Base-by-base conservation (phyloP, 2,329 filamentous ascomycete genomes). In the Xylaria sp. region DNA sequence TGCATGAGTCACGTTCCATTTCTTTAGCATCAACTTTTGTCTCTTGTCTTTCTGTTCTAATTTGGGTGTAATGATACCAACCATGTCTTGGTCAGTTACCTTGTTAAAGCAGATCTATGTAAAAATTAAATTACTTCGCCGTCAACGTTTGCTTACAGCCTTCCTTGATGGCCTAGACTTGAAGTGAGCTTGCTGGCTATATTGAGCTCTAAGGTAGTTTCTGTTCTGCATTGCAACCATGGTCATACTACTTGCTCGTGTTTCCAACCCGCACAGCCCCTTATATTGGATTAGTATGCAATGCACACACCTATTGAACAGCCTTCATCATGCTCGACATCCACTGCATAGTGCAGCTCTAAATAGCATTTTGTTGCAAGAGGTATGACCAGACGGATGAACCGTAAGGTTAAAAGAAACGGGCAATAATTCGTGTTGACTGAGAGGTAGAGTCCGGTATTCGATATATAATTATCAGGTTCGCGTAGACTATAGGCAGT, bases 1-100 rank as follows among this genome's bases (percentile, higher is more conserved):
- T 68, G 68, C 65, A 60, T 69, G 70, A 72, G 67, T 67, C 65
- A 70, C 67, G 57, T 63, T 57, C 31, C 38, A 49, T 47, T 14
- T 14, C 14, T 54, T 40, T 17, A 43, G 17, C 17, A 43, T 17
- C 17, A 25, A 28, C 11, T 42, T n/a, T 25, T 23, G 23, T 42
- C 14, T 50, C 19, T 31, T 15, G 21, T 53, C 25, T 33, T 40
- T 33, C 21, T 25, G 11, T 47, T 45, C 19, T 25, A n/a, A 37
- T 47, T 45, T 21, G 7, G 15, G 51, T 43, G 42, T 42, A 12
- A 55, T 37, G 9, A 12, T 37, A 60, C 11, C 17, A 60, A 46
- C 11, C 35, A 15, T 33, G 57, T 40, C 33, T 49, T 12, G 51
- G 4, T 49, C 42, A 38, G 11, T 6, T 23, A 28, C 28, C 25